Base-by-base conservation (phyloP, 768 basidiomycete genomes). In the Russula abietina region DNA sequence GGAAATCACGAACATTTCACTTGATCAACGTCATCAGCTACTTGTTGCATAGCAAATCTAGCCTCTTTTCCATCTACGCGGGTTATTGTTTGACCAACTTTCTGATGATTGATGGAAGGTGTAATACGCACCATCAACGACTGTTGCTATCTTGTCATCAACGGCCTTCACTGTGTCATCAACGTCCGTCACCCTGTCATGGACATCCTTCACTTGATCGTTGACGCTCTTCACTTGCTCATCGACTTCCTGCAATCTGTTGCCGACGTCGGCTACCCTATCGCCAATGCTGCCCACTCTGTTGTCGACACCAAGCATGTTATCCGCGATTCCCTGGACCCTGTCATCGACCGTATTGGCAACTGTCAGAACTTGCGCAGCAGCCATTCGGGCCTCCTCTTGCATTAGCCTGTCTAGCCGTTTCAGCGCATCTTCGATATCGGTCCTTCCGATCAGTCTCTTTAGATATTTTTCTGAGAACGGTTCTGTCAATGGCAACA, bases 371-470 rank as follows among this genome's bases (percentile, higher is more conserved):
- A 24, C 1, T 28, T 59, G 19, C 11, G 32, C 52, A 10, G 36
- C 33, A 12, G 43, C 60, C 45, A 60, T 36, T 17, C 19, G 41
- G 19, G 43, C 24, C 24, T 60, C 28, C 32, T 54, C 59, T 2
- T 54, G 17, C 26, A 26, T 60, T 24, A 60, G 12, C 11, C 55
- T 60, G 26, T 60, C 43, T 43, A 54, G 19, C 16, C 26, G 45
- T 12, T 55, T 36, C 14, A 54, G 9, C 8, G 33, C 53, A 22
- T 48, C 43, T 9, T 53, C 33, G 2, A 54, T 24, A 16, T 45
- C 52, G 2, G 43, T n/a, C 32, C 7, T 54, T 26, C 41, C 41
- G 3, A 24, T 2, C 22, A 60, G 4, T 14, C 16, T 55, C 16
- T 38, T 60, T 1, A 45, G 1, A 45, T 36, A 55, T 4, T 36